Evolutionary conservation across 192 early-diverging fungal species (phyloP), one percentile per base, ranked within the genome.

Genomic region (Rhizophlyctis rosea): DNA sequence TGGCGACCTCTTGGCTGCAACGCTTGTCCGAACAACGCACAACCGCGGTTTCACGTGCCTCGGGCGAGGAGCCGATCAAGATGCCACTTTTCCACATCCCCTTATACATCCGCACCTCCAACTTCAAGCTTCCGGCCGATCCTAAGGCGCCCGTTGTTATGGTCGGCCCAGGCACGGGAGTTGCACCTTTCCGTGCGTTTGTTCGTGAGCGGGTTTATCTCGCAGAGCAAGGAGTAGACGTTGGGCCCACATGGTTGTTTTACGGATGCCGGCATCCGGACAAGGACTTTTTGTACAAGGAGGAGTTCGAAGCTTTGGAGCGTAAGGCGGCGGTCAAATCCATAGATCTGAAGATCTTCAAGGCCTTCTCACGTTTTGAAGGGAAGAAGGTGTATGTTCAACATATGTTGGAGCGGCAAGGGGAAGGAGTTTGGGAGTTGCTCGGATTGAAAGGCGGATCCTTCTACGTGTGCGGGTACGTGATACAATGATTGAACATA

Each of bases 91-190:
- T 88, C 48, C 79, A 86, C 68, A 68, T 90, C 13, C 93, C 94
- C 9, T 71, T 98, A 50, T 93, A 92, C 70, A 89, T 99, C 58
- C 87, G 97, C 56, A 83, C 88, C 47, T 92, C 89, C 24, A 78
- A 84, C 48, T 99, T 99, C 82, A 88, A 91, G 47, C 79, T 99
- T 51, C 97, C 97, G n/a, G 71, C 81, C 27, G 88, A 94, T 64
- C 69, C 79, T 44, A 61, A 78, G 5, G 67, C 85, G 11, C 97
- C 97, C 18, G 75, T 99, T 61, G 84, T 99, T 32, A 99, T 99
- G 97, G 78, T 99, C 32, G 97, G 97, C 0, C 97, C 97, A n/a
- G 97, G 97, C 49, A 99, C 97, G 3, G 97, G 97, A 47, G 90
- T 99, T 35, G 97, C 97, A 18, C 97, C 97, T 28, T 98, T 99